phyloP scores from a whole-genome alignment of 768 basidiomycete genomes.

The Podaxis mareebaensis region DNA sequence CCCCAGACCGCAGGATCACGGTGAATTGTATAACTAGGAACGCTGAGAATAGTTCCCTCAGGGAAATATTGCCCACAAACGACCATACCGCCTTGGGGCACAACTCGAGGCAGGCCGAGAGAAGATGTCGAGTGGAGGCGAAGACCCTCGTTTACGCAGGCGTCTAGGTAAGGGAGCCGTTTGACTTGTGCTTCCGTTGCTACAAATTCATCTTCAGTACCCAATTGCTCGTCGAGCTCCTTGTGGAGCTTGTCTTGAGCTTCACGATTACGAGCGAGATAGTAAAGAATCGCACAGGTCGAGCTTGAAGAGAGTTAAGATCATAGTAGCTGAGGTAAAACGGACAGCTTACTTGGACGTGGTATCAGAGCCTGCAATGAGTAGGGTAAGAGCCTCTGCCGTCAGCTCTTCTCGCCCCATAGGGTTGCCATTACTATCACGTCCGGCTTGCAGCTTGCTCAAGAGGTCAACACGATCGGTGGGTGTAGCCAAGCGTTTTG shows the following conservation, averaged over 20 bases:
- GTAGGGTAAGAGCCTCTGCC: constrained; percentile 82
- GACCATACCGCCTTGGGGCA: constrained; percentile 72
- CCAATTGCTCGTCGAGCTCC: constrained; percentile 68
- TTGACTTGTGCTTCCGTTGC: constrained; percentile 71
- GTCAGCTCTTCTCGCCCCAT: constrained; percentile 85
- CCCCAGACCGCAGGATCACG: constrained; percentile 77
- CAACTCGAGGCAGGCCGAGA: constrained; percentile 79
- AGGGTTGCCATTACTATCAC: constrained; percentile 76
- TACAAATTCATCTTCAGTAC: constrained; percentile 57
- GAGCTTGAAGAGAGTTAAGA: constrained; percentile 51
- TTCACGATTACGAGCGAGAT: constrained; percentile 67
- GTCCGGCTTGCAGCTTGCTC: constrained; percentile 75
- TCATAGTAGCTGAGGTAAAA: not conserved
- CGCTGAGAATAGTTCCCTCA: constrained; percentile 74
- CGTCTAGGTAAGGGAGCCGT: constrained; percentile 75
- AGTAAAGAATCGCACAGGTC: constrained; percentile 86
- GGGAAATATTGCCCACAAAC: constrained; percentile 61
- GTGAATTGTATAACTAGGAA: constrained; percentile 84
- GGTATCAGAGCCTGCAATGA: constrained; percentile 90
- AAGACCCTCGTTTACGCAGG: constrained; percentile 85
- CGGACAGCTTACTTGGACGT: constrained; percentile 75
- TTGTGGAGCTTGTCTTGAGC: constrained; percentile 72
- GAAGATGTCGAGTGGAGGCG: constrained; percentile 84
- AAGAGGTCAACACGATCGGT: constrained; percentile 80
- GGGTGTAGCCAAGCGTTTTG: constrained; percentile 65